Base-by-base conservation (phyloP, 2,329 filamentous ascomycete species). In the Aspergillus ruber region DNA sequence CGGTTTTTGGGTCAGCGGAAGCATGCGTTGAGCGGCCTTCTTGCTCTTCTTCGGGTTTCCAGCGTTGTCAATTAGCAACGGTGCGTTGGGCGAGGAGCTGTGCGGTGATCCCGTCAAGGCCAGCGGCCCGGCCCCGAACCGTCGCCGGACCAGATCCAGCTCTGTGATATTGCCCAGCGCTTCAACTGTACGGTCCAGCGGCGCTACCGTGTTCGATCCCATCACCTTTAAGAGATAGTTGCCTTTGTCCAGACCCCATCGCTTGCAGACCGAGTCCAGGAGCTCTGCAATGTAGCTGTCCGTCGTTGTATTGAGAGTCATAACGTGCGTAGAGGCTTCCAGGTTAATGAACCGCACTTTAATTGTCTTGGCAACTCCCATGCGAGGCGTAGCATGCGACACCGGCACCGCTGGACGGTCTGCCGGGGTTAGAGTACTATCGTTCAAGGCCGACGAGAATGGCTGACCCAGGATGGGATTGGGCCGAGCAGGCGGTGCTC, bases 271-370 rank as follows among this genome's bases (percentile, higher is more conserved):
- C 36, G 76, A 74, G 54, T 84, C 81, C 51, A 85, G 76, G 43
- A 85, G 75, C 60, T 85, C 82, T n/a, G 81, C 82, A 49, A 85
- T 80, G 58, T 85, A 85, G 41, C 80, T 83, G 56, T 84, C 82
- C 1, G 80, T 81, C 3, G 80, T 81, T 25, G 80, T 80, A 45
- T 77, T 76, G 44, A 82, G 67, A 2, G 74, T 76, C 47, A 76
- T 76, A 18, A 72, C 72, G 53, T 75, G 77, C 6, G 67, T 68
- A 25, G 78, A 76, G 54, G 79, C 78, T 48, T 83, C 77, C 4
- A 79, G 69, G 56, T 83, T 80, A 15, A 80, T 77, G 61, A 80
- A 83, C 44, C 81, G 77, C 43, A 85, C 74, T 17, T 74, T 78
- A 39, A 85, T 63, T 0, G 76, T 81, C 60, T 79, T 82, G 0